Evolutionary conservation across 345 rosid species (phyloP).

Genomic region (Corchorus capsularis): DNA sequence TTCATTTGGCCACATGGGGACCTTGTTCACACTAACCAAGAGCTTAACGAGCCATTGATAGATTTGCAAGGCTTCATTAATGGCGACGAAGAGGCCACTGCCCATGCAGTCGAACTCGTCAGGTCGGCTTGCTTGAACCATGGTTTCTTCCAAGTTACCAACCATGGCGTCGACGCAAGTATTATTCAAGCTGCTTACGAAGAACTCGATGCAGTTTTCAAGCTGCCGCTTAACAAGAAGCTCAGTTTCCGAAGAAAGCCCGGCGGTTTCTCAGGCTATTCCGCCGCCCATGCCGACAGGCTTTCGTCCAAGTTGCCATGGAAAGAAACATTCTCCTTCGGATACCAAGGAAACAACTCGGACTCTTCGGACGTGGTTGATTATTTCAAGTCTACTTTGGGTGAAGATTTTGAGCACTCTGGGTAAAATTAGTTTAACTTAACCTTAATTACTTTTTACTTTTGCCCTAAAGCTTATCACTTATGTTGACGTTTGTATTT

Average conservation of each 20-base stretch:
- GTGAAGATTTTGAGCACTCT: constrained; percentile 43
- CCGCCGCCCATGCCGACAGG: constrained; percentile 58
- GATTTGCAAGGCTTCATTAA: constrained; percentile 47
- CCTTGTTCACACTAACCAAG: constrained; percentile 24
- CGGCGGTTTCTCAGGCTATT: constrained; percentile 41
- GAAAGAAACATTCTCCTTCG: constrained; percentile 63
- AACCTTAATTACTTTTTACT: no score
- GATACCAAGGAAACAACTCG: constrained; percentile 24
- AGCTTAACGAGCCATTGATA: constrained; percentile 51
- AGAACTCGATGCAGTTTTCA: constrained; percentile 40
- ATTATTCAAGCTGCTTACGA: constrained; percentile 42
- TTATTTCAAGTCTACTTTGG: constrained; percentile 46
- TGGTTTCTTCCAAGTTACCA: constrained; percentile 62
- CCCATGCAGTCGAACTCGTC: constrained; percentile 40
- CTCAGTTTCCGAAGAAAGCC: constrained; percentile 38
- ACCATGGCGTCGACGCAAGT: constrained; percentile 49
- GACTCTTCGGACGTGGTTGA: constrained; percentile 32
- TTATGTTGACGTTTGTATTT: not conserved
- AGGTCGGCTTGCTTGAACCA: constrained; percentile 51
- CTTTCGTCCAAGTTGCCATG: constrained; percentile 59
- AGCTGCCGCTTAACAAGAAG: constrained; percentile 45
- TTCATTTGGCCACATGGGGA: constrained; percentile 56
- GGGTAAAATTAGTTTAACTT: constrained; percentile 38
- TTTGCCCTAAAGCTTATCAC: no score
- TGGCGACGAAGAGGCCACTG: constrained; percentile 39